Evolutionary conservation across 352 stramenopile genomes (phyloP).

Genomic region (Globisporangium uncinulatum): DNA sequence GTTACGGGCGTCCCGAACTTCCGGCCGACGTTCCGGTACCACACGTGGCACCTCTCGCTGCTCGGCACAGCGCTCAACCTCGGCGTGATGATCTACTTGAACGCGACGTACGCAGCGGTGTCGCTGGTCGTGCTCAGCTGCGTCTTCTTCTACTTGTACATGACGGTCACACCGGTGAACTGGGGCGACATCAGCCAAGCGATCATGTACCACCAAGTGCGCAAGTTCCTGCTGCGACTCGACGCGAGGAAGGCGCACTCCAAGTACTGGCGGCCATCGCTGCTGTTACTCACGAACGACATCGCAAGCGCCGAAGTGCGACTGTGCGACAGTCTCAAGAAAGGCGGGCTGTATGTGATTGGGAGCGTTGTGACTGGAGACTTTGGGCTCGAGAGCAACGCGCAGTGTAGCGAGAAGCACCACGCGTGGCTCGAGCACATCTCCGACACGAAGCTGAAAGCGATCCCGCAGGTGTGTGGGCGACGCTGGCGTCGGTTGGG

Average conservation of each 20-base stretch:
- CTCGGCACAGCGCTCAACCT: constrained; percentile 52
- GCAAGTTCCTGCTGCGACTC: constrained; percentile 72
- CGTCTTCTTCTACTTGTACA: constrained; percentile 67
- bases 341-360: constrained; percentile 74
- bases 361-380: constrained; percentile 44
- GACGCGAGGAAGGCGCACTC: constrained; percentile 59
- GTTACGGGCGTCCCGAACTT: constrained; percentile 80
- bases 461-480: constrained; percentile 32
- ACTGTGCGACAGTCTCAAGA: constrained; percentile 77
- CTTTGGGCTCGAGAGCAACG: constrained; percentile 24
- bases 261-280: constrained; percentile 77
- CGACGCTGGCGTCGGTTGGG: neutral
- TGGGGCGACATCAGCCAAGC: constrained; percentile 82
- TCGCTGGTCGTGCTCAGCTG: constrained; percentile 44
- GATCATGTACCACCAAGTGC: constrained; percentile 83
- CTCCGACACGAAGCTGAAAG: constrained; percentile 42
- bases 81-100: constrained; percentile 72
- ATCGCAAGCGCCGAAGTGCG: constrained; percentile 33
- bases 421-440: constrained; percentile 44
- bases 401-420: constrained; percentile 27
- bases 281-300: constrained; percentile 51
- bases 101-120: constrained; percentile 50
- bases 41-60: constrained; percentile 62
- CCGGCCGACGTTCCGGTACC: constrained; percentile 61
- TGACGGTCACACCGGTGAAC: constrained; percentile 38